Evolutionary conservation across 2,329 filamentous ascomycete species (phyloP), one percentile per base, ranked within the genome.

Genomic region (Fusarium sp.): DNA sequence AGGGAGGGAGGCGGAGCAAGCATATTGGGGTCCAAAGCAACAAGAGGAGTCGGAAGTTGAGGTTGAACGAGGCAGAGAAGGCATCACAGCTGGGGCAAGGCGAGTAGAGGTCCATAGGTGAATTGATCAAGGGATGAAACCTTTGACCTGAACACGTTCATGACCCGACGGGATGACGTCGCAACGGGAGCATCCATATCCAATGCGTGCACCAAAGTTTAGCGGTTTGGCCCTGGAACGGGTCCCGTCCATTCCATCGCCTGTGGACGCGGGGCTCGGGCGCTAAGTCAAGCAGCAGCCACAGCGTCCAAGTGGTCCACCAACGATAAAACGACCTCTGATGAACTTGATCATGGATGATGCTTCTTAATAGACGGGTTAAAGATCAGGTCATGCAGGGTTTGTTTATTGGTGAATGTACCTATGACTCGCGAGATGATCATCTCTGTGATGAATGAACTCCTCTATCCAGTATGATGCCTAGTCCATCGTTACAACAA

Each of bases 251-350:
- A 36, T 25, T 46, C 46, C 49, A 55, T 25, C 40, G 11, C 29
- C 29, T 10, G 44, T 61, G 40, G 51, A 36, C 60, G 64, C 42
- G 64, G 67, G 59, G 61, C 27, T 40, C 61, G 68, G 68, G 64
- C 68, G 31, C 68, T 70, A 70, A 51, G 42, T 13, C 18, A 31
- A 59, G n/a, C 23, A 44, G 23, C 44, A 61, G 38, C 49, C 36
- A 25, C 25, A 42, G 46, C 59, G 18, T 20, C 14, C 9, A 20
- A 20, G n/a, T 18, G 25, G 14, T 27, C 55, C 56, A 58, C 42
- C 56, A 58, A 23, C 25, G 20, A 55, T 14, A 38, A 20, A 20
- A 11, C 33, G 33, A 13, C 23, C 20, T 23, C 23, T 57, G 16
- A 14, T 34, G 50, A 34, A 53, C 50, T 14, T 3, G 14, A 23